Conservation (phyloP, 1,284 basidiomycete genomes). For the Thelephora terrestris region DNA sequence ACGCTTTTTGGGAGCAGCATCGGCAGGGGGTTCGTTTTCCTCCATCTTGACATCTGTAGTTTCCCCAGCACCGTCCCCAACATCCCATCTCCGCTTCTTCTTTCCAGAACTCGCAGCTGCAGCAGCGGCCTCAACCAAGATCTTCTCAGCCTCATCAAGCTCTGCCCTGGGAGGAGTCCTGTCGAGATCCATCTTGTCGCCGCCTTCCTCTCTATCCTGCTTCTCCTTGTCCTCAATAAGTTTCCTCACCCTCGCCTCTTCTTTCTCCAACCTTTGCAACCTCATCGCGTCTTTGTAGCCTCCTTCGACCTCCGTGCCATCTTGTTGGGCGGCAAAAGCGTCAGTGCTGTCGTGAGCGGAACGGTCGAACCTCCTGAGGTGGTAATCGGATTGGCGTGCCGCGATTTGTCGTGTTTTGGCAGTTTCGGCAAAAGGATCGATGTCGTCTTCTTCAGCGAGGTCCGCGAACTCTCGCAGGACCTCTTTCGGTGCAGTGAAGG, state of each 20-base stretch:
- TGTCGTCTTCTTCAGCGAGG: constrained; percentile 82
- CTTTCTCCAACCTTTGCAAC: constrained; percentile 83
- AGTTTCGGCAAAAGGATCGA: constrained; percentile 91
- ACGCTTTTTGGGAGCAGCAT: constrained; percentile 76
- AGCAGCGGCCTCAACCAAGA: constrained; percentile 31
- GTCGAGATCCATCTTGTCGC: constrained; percentile 78
- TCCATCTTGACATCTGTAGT: constrained; percentile 49
- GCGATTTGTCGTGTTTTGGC: constrained; percentile 91
- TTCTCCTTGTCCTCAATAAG: constrained; percentile 85
- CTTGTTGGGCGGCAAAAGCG: constrained; percentile 59
- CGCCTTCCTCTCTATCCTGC: constrained; percentile 70
- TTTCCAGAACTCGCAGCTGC: constrained; percentile 50
- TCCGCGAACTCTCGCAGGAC: constrained; percentile 91
- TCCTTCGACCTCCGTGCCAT: constrained; percentile 65
- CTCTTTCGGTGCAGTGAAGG: constrained; percentile 89
- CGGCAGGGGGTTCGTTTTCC: constrained; percentile 46
- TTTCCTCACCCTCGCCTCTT: constrained; percentile 78
- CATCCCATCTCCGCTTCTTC: constrained; percentile 85
- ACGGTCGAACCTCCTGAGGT: constrained; percentile 84
- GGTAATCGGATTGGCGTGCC: constrained; percentile 91
- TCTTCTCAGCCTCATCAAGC: constrained; percentile 57
- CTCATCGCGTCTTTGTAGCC: constrained; percentile 98
- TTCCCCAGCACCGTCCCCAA: constrained; percentile 51
- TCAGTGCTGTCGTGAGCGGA: constrained; percentile 71
- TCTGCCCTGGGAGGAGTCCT: constrained; percentile 79